phyloP scores from a whole-genome alignment of 257 asterid genomes.

The Solanum medicagineum region DNA sequence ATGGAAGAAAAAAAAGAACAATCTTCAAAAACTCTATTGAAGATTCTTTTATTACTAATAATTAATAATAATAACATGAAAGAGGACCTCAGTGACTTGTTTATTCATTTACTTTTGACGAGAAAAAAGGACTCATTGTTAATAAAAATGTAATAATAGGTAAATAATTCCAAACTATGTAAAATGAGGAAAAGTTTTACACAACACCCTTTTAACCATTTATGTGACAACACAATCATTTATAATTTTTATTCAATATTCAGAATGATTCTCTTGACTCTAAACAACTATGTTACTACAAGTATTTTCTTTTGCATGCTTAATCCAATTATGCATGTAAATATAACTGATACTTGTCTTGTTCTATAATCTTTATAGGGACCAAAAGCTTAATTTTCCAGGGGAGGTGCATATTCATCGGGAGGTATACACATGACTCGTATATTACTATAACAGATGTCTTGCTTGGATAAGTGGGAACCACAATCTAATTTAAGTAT shows the following conservation, averaged over 20 bases:
- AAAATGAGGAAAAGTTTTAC: neutral
- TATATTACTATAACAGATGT: neutral
- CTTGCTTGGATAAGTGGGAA: neutral
- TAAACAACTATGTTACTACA: neutral
- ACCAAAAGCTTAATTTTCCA: slow-evolving; percentile 62
- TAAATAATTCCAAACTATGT: neutral
- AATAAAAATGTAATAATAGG: neutral
- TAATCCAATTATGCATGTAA: neutral
- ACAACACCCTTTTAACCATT: neutral
- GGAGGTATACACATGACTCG: slow-evolving; percentile 39
- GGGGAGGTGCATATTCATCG: slow-evolving; percentile 42
- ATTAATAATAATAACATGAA: neutral
- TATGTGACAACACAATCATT: neutral
- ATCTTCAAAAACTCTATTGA: neutral
- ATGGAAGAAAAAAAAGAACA: neutral
- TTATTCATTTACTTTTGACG: neutral
- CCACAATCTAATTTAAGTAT: neutral
- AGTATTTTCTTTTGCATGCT: neutral
- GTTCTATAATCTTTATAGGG: slow-evolving; percentile 29
- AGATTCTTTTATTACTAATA: neutral
- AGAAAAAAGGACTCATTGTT: neutral
- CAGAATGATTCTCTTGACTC: neutral
- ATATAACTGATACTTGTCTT: neutral
- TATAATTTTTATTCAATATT: neutral
- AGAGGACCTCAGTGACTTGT: neutral